These are phyloP conservation scores for Wallacemonas sp. DNA, from an alignment of 208 protist genomes.

Conservation along the genomic window DNA sequence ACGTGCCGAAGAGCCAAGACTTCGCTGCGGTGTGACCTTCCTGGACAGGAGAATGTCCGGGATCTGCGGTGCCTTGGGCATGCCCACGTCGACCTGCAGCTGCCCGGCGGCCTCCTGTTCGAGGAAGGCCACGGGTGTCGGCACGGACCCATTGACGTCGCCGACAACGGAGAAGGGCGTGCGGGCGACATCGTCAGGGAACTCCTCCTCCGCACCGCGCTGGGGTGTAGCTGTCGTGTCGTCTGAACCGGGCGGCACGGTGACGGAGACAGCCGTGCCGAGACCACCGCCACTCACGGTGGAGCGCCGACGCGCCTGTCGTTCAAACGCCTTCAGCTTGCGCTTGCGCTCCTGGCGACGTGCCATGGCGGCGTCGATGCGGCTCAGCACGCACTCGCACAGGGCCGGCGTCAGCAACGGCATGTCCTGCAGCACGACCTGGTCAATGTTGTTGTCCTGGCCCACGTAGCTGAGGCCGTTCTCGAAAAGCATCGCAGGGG, in stretches of 20 bases:
- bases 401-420: slow-evolving; percentile 34
- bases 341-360: slow-evolving; percentile 30
- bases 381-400: slow-evolving; percentile 22
- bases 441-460: slow-evolving; percentile 26
- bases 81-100: slow-evolving; percentile 8
- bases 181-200: slow-evolving; percentile 8
- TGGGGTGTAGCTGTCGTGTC: background rate
- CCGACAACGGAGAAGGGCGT: background rate
- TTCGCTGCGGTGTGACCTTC: background rate
- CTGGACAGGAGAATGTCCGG: slow-evolving; percentile 1
- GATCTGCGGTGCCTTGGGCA: slow-evolving; percentile 6
- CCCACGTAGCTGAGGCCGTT: slow-evolving; percentile 12
- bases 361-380: slow-evolving; percentile 34
- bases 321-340: slow-evolving; percentile 1
- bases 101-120: slow-evolving; percentile 3
- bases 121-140: background rate
- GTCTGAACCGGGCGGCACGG: background rate
- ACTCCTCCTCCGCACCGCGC: slow-evolving; percentile 8
- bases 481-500: background rate
- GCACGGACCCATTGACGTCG: background rate
- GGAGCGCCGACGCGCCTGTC: background rate
- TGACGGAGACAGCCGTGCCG: background rate
- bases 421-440: slow-evolving; percentile 28
- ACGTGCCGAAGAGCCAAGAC: too few species aligned
- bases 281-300: background rate